A percentile compares a stretch with the other conserved stretches of the same genome.
These are phyloP conservation scores for Groenewaldozyma salmanticensis DNA, from an alignment of 805 yeast genomes.

Conservation along the genomic window DNA sequence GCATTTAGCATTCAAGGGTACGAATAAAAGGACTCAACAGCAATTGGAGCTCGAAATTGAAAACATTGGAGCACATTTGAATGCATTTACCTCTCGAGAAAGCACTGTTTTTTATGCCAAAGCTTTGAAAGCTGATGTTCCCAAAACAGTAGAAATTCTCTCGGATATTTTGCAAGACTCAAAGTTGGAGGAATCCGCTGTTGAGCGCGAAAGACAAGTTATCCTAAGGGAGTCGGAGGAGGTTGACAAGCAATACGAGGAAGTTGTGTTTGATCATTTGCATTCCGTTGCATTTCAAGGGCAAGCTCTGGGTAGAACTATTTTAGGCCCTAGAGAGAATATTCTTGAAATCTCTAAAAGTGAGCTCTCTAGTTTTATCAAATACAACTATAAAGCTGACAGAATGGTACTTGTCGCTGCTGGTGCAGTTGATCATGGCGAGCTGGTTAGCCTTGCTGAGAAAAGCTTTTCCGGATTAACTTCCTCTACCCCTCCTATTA, in stretches of 20 bases:
- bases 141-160: conserved; percentile 76
- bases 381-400: conserved; percentile 85
- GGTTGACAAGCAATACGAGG: conserved; percentile 97
- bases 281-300: conserved; percentile 85
- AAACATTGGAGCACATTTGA: conserved; percentile 91
- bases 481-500: conserved; percentile 42
- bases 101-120: conserved; percentile 96
- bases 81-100: conserved; percentile 98
- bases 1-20: conserved; percentile 95
- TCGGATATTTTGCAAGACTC: conserved; percentile 85
- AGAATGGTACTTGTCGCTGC: conserved; percentile 96
- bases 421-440: conserved; percentile 85
- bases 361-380: conserved; percentile 72
- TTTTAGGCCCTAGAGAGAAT: conserved; percentile 86
- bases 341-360: conserved; percentile 68
- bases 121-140: conserved; percentile 69
- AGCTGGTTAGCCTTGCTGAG: conserved; percentile 67
- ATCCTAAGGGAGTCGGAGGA: conserved; percentile 95
- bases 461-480: conserved; percentile 50
- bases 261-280: conserved; percentile 92
- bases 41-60: conserved; percentile 88
- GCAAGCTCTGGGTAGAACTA: conserved; percentile 94
- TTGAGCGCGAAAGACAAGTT: conserved; percentile 93
- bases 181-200: conserved; percentile 68
- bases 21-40: conserved; percentile 67